phyloP scores from a whole-genome alignment of 306 rosid genomes.

The Cucumis cinereus region DNA sequence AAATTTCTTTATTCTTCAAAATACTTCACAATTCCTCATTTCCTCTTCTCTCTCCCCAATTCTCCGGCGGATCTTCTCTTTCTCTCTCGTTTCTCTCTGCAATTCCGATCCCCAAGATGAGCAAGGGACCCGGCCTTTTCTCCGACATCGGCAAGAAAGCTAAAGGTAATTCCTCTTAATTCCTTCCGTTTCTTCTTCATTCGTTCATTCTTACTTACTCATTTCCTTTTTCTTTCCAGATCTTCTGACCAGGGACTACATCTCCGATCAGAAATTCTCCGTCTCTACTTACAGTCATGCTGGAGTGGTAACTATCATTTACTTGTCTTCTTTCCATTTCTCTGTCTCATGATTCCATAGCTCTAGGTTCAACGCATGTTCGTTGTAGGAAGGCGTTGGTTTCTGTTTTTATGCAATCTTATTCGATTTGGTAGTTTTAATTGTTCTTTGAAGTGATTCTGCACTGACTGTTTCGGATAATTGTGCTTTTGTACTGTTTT shows the following conservation, averaged over 20 bases:
- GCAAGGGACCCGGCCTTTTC: constrained; percentile 84
- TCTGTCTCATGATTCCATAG: background rate
- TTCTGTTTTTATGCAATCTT: background rate
- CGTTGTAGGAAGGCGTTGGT: background rate
- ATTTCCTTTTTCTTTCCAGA: constrained; percentile 20
- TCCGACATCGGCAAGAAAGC: constrained; percentile 81
- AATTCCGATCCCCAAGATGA: constrained; percentile 35
- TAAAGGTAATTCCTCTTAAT: constrained; percentile 32
- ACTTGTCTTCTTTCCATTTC: background rate
- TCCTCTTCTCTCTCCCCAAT: background rate
- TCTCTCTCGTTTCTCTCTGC: constrained; percentile 8
- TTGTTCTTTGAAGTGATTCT: background rate
- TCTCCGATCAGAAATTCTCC: constrained; percentile 66
- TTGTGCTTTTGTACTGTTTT: background rate
- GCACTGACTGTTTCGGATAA: background rate
- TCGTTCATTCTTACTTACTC: background rate
- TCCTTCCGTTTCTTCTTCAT: background rate
- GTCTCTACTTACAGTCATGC: constrained; percentile 54
- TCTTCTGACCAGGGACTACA: constrained; percentile 75
- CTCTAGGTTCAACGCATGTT: background rate
- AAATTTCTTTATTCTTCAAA: constrained; percentile 6
- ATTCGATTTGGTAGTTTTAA: background rate
- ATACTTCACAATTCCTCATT: background rate
- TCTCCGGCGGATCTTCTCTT: constrained; percentile 1
- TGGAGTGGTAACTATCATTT: constrained; percentile 50